Conservation (phyloP, 208 protist genomes). For the Crithidia expoeki region DNA sequence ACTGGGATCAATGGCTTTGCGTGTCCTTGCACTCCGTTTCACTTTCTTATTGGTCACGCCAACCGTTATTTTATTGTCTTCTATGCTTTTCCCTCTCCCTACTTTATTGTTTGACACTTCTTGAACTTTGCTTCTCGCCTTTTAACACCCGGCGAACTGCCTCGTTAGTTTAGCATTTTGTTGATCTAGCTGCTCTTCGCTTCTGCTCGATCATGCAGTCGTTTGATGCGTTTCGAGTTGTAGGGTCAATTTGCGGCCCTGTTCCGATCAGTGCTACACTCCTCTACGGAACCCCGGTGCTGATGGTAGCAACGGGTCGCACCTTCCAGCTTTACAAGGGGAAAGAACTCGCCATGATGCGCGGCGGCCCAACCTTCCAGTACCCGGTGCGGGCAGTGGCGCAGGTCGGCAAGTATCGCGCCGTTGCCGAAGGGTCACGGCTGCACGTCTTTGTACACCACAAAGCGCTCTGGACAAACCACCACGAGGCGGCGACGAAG, state of each 20-base stretch:
- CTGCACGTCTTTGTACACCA: constrained; percentile 83
- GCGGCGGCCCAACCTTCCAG: constrained; percentile 76
- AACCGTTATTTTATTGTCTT: no score
- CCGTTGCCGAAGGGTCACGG: constrained; percentile 74
- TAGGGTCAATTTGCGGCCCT: constrained; percentile 76
- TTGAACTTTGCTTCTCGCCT: no score
- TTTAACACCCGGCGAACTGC: no score
- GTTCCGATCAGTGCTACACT: constrained; percentile 71
- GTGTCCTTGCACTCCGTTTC: no score
- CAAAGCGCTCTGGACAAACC: constrained; percentile 74
- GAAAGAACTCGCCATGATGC: constrained; percentile 79
- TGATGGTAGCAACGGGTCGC: constrained; percentile 83
- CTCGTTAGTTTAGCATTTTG: no score
- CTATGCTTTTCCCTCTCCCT: no score
- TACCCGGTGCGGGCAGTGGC: constrained; percentile 67
- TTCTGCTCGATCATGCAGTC: constrained; percentile 48
- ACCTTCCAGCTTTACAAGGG: constrained; percentile 89
- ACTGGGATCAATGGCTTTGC: no score
- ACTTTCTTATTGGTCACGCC: no score
- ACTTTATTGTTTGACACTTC: no score
- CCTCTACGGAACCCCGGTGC: constrained; percentile 75
- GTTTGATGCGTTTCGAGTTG: constrained; percentile 84
- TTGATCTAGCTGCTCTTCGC: constrained; percentile 18
- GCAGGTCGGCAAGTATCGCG: constrained; percentile 80
- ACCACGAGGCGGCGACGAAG: constrained; percentile 59